Base-by-base conservation (phyloP, 139 green algal species). In the Edaphochlamys debaryana region DNA sequence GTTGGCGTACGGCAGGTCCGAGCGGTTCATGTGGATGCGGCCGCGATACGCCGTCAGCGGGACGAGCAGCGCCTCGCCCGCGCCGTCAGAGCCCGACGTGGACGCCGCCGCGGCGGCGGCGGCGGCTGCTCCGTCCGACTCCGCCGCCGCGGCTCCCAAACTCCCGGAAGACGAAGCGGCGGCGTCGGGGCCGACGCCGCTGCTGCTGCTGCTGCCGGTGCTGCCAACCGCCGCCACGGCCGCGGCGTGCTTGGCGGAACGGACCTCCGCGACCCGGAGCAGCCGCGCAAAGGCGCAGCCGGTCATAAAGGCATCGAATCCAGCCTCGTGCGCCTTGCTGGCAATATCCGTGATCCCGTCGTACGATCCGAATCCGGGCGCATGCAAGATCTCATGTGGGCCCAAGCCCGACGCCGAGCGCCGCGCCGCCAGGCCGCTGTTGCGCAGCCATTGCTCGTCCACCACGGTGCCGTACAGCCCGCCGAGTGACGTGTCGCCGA, bases 241-340 rank as follows among this genome's bases (percentile, higher is more conserved):
- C 3, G 23, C 27, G 2, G 8, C 37, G 27, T 56, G 30, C 27
- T 40, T 27, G 67, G 63, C 32, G 27, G 27, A 34, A 7, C 71
- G 27, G 4, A 86, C 75, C 76, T 84, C 69, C 48, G 77, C 66
- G 41, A 92, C 52, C 0, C 79, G 68, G 69, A 92, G 69, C 69
- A 92, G 84, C 22, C 76, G 54, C 34, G 84, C 64, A 32, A 91
- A 92, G 1, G 87, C 87, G 2, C 70, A 64, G 5, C 91, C 94
- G 0, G 94, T 97, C 91, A 97, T 97, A 82, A 90, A 96, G 0
- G 94, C 94, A 63, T 97, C 94, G 50, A 90, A 97, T 0, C 94
- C 94, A 0, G 94, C 94, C 77, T 97, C 94, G 52, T 97, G 94
- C 3, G 90, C 94, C 68, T 72, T 83, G 42, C 38, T 71, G 42